Evolutionary conservation across 2,329 filamentous ascomycete species (phyloP), one percentile per base, ranked within the genome.

Genomic region (Fusarium sacchari): DNA sequence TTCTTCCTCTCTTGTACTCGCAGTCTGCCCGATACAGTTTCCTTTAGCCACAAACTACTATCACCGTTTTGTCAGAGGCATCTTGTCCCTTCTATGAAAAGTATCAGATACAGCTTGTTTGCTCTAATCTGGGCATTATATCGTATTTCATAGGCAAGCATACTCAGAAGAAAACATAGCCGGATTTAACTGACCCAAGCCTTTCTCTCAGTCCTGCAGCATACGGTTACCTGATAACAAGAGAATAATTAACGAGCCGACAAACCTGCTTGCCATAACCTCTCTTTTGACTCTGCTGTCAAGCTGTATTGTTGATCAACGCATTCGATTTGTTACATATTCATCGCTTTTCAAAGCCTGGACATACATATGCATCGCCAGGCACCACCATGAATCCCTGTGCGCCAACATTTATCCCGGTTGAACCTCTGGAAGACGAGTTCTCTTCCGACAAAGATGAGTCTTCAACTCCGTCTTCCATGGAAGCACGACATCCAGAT

Each of bases 331-430:
- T 46, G 28, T 32, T 28, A 9, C 26, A n/a, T 11, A 34, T 24
- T 22, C 32, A 52, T 34, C n/a, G 30, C 34, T 28, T 26, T 49
- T 34, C 46, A 37, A 57, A 28, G 17, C 47, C 49, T 40, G 9
- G 26, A 37, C 42, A 50, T 40, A 37, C 42, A 50, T 40, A 52
- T 44, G 57, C 46, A 50, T 39, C 44, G 6, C 36, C 22, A 14
- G 24, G 39, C 39, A 36, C 36, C 32, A 63, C 39, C 42, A 81
- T 81, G 79, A 81, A 81, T 67, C 79, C 79, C 7, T 72, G 69
- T 24, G 79, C 79, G 13, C 65, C 69, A n/a, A 67, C 73, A 24
- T 80, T 80, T 53, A 67, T 73, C 24, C 79, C 79, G 22, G 71
- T 46, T 49, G 40, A 49, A 22, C 36, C 52, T 52, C n/a, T 56